A percentile compares a stretch with the other conserved stretches of the same genome.
phyloP scores from a whole-genome alignment of 805 yeast species.

The Yarrowia osloensis region DNA sequence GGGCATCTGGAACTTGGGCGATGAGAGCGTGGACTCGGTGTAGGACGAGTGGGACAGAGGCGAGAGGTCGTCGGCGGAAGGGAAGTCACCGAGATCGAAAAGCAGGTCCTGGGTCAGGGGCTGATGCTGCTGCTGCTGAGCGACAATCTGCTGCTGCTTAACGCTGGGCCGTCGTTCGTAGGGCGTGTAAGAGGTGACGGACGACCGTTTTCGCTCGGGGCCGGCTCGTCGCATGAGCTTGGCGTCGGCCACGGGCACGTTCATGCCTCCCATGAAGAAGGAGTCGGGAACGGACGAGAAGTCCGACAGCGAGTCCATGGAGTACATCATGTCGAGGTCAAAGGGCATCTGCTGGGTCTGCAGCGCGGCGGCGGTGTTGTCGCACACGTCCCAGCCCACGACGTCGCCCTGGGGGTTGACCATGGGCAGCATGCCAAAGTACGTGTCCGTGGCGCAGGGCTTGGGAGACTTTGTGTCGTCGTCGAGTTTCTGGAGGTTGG shows the following conservation, averaged over 20 bases:
- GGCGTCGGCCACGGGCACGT: constrained; percentile 1
- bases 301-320: constrained; percentile 21
- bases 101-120: constrained; percentile 28
- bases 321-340: constrained; percentile 25
- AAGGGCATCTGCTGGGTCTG: constrained; percentile 14
- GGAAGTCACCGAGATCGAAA: constrained; percentile 20
- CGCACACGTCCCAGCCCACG: constrained; percentile 28
- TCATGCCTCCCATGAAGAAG: constrained; percentile 14
- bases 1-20: constrained; percentile 30
- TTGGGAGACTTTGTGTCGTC: constrained; percentile 19
- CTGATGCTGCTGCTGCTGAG: constrained; percentile 30
- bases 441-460: constrained; percentile 29
- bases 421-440: constrained; percentile 27
- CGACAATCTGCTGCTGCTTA: constrained; percentile 30
- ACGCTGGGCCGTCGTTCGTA: constrained; percentile 25
- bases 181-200: constrained; percentile 12
- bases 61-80: constrained; percentile 22
- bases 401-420: constrained; percentile 30
- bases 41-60: constrained; percentile 24
- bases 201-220: constrained; percentile 20
- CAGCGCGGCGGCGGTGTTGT: neutral
- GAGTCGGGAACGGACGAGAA: constrained; percentile 20
- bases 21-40: constrained; percentile 24
- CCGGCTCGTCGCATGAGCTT: constrained; percentile 22
- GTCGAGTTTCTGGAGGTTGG: constrained; percentile 23